Conservation (phyloP, 73 alveolate genomes). For the Uronychia setigera region DNA sequence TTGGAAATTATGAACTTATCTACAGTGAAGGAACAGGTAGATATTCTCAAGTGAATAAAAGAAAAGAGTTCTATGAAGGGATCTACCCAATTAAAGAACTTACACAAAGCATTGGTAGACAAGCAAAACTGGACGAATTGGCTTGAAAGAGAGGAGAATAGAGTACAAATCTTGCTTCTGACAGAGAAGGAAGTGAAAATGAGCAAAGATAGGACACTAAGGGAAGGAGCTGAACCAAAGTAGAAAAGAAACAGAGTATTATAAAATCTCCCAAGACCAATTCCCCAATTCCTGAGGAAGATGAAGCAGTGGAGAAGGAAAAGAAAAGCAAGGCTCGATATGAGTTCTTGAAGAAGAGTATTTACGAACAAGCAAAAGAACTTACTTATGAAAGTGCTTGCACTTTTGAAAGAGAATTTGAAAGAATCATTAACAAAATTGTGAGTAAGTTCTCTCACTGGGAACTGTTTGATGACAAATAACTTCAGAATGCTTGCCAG, state of each 20-base stretch:
- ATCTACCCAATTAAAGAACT: not conserved
- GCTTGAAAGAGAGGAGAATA: not conserved
- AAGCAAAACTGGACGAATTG: not conserved
- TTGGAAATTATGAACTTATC: not conserved
- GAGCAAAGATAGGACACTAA: not conserved
- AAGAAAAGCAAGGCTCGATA: not conserved
- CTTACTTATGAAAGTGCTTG: conserved; percentile 34
- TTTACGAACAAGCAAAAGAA: conserved; percentile 31
- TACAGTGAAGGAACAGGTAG: not conserved
- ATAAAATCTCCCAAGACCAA: not conserved
- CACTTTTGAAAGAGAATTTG: conserved; percentile 38
- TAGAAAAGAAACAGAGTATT: not conserved
- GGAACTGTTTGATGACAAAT: conserved; percentile 49
- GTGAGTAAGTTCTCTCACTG: conserved; percentile 25
- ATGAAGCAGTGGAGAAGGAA: not conserved
- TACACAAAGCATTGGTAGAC: not conserved
- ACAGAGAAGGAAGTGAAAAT: not conserved
- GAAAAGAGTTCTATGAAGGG: not conserved
- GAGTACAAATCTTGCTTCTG: not conserved
- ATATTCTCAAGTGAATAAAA: not conserved
- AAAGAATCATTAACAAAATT: conserved; percentile 23
- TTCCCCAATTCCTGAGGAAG: not conserved
- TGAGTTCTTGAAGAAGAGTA: conserved; percentile 12
- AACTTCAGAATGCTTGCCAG: conserved; percentile 18
- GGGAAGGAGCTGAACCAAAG: too few relatives aligned